Percentiles rank a stretch among this genome's conserved stretches.
These are phyloP conservation scores for Panaeolus papilionaceus DNA, from an alignment of 768 basidiomycete genomes.

Conservation along the genomic window DNA sequence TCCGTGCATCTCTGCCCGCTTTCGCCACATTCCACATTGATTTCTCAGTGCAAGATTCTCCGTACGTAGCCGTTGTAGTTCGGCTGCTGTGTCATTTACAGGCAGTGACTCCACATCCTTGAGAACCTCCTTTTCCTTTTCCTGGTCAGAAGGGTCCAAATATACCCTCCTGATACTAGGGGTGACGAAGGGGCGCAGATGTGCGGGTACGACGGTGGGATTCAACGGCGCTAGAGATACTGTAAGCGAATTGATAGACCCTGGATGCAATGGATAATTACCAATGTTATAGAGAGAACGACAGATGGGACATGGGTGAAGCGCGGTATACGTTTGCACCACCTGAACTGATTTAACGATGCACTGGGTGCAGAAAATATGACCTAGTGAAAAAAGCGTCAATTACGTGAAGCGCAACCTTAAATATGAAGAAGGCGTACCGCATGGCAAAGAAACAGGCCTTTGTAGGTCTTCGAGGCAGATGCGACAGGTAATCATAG, in stretches of 20 bases:
- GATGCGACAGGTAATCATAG: constrained; percentile 61
- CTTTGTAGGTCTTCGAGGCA: constrained; percentile 60
- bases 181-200: constrained; percentile 62
- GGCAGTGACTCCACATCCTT: constrained; percentile 11
- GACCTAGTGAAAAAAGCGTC: constrained; percentile 43
- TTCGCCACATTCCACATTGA: constrained; percentile 52
- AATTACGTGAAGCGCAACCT: constrained; percentile 6
- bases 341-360: constrained; percentile 55
- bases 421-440: constrained; percentile 40
- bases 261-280: constrained; percentile 34
- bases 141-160: constrained; percentile 43
- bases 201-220: constrained; percentile 54
- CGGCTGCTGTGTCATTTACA: constrained; percentile 26
- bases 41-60: constrained; percentile 50
- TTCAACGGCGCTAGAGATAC: constrained; percentile 50
- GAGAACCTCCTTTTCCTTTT: constrained; percentile 24
- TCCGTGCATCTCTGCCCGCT: constrained; percentile 56
- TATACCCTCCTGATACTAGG: constrained; percentile 64
- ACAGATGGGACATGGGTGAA: constrained; percentile 65
- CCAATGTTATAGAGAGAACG: constrained; percentile 60
- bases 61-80: constrained; percentile 47
- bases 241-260: constrained; percentile 1
- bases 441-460: constrained; percentile 69
- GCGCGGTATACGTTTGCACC: constrained; percentile 50
- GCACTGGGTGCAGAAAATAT: constrained; percentile 70